Evolutionary conservation across 805 yeast species (phyloP).

Genomic region (Sungouiozyma intestinalis): DNA sequence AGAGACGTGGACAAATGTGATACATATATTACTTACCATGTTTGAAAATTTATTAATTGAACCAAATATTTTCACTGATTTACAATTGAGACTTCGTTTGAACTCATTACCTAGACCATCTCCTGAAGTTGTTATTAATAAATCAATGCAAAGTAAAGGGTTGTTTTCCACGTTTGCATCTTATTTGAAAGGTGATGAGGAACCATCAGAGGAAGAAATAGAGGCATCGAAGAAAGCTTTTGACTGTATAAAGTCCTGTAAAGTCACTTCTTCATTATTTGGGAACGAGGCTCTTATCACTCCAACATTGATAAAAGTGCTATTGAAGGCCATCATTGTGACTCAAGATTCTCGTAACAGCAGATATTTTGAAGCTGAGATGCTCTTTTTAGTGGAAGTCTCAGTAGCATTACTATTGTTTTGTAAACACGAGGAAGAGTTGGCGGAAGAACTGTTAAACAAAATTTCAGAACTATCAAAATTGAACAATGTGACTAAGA

Average conservation of each 20-base stretch:
- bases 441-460: conserved; percentile 15
- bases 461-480: conserved; percentile 11
- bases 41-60: conserved; percentile 63
- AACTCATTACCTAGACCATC: conserved; percentile 47
- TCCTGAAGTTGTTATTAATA: conserved; percentile 56
- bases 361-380: conserved; percentile 37
- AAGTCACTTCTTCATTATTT: conserved; percentile 45
- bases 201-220: conserved; percentile 89
- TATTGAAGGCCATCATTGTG: conserved; percentile 30
- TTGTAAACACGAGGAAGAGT: conserved; percentile 26
- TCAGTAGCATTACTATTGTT: conserved; percentile 22
- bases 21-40: conserved; percentile 50
- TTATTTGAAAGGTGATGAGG: conserved; percentile 87
- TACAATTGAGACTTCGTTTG: conserved; percentile 48
- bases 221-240: conserved; percentile 73
- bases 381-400: conserved; percentile 39
- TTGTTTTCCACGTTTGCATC: conserved; percentile 87
- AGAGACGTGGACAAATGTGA: conserved; percentile 49
- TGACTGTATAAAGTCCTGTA: conserved; percentile 72
- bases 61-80: conserved; percentile 54
- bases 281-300: conserved; percentile 32
- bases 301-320: conserved; percentile 24
- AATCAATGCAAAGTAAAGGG: conserved; percentile 61
- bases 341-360: conserved; percentile 23
- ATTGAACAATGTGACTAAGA: conserved; percentile 14